phyloP scores from a whole-genome alignment of 2,329 filamentous ascomycete species.

The Calonectria naviculata region DNA sequence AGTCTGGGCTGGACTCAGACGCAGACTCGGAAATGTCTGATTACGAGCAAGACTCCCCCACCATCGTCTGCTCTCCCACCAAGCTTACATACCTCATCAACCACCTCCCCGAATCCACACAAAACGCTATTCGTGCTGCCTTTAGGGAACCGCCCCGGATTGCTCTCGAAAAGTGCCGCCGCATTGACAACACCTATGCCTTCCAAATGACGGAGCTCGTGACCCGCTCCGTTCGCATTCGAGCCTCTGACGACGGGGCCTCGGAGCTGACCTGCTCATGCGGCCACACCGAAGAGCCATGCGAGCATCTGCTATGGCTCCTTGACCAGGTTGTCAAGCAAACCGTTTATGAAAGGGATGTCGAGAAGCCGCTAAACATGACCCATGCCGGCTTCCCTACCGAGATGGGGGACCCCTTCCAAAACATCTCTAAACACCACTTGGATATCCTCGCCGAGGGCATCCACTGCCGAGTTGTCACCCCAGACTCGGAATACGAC shows the following conservation, averaged over 20 bases:
- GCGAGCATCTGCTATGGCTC: constrained; percentile 65
- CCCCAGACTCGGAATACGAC: constrained; percentile 43
- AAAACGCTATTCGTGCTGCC: constrained; percentile 54
- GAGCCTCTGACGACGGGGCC: constrained; percentile 51
- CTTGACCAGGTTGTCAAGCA: constrained; percentile 64
- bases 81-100: constrained; percentile 54
- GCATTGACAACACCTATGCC: constrained; percentile 60
- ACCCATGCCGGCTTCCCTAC: constrained; percentile 54
- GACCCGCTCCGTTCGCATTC: constrained; percentile 63
- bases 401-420: constrained; percentile 61
- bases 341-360: constrained; percentile 53
- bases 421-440: constrained; percentile 60
- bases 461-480: constrained; percentile 60
- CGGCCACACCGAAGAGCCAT: constrained; percentile 49
- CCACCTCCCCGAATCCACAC: constrained; percentile 50
- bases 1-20: constrained; percentile 37
- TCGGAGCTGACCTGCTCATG: constrained; percentile 61
- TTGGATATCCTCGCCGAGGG: constrained; percentile 63
- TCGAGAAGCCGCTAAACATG: constrained; percentile 53
- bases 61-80: constrained; percentile 50
- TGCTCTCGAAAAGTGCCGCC: constrained; percentile 60
- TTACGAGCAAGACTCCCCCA: constrained; percentile 44
- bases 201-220: constrained; percentile 68
- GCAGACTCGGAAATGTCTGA: constrained; percentile 44
- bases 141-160: constrained; percentile 62